Evolutionary conservation across 768 basidiomycete species (phyloP).

Genomic region (Kondoa subrosea): DNA sequence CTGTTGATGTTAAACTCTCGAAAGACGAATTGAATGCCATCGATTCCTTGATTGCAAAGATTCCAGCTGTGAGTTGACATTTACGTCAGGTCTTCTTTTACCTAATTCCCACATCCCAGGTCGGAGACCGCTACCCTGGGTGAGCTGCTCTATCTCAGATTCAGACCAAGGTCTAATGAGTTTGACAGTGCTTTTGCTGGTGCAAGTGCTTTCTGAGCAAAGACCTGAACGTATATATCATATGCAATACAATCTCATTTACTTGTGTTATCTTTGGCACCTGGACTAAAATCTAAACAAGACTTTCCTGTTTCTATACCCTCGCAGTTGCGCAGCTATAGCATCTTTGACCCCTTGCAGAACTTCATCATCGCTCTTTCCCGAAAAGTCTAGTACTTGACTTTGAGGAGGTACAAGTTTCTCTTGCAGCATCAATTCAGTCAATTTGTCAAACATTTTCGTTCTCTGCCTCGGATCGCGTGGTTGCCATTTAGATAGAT

Average conservation of each 20-base stretch:
- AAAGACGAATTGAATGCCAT: constrained; percentile 1
- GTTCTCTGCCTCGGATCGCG: constrained; percentile 38
- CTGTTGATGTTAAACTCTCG: background rate
- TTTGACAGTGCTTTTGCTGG: background rate
- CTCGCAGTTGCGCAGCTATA: background rate
- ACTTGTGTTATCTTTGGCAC: background rate
- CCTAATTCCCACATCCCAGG: too few relatives aligned
- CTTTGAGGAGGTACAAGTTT: constrained; percentile 55
- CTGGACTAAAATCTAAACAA: constrained; percentile 4
- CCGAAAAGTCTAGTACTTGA: constrained; percentile 47
- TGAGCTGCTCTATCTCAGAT: background rate
- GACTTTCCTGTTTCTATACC: constrained; percentile 5
- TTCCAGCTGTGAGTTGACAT: background rate
- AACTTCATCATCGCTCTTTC: constrained; percentile 34
- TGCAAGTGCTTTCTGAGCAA: background rate
- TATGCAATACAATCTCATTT: background rate
- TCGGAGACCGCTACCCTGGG: too few relatives aligned
- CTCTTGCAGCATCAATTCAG: constrained; percentile 13
- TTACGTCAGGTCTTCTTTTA: too few relatives aligned
- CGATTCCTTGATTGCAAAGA: background rate
- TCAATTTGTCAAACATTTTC: constrained; percentile 36
- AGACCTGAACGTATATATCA: background rate
- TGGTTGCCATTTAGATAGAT: background rate
- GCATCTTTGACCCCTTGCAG: constrained; percentile 28
- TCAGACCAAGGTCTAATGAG: background rate